These are phyloP conservation scores for Fraxinus quadrangulata DNA, from an alignment of 257 asterid genomes.

Conservation along the genomic window DNA sequence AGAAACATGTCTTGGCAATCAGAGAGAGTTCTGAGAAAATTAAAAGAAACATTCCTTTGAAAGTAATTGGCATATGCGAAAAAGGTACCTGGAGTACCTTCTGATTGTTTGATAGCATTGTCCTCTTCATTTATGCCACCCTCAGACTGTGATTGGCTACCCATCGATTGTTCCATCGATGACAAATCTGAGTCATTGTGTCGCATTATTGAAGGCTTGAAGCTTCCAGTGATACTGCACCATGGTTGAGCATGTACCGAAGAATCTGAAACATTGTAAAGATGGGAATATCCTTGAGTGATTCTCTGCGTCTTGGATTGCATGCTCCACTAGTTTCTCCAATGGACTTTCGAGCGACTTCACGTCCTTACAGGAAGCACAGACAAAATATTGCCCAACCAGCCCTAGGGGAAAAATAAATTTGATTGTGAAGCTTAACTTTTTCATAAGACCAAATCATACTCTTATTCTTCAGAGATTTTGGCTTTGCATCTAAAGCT, in stretches of 20 bases:
- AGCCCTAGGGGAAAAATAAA: constrained; percentile 5
- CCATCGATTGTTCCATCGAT: constrained; percentile 66
- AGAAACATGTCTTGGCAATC: not conserved
- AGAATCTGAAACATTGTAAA: constrained; percentile 37
- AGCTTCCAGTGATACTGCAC: constrained; percentile 51
- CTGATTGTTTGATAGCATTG: constrained; percentile 51
- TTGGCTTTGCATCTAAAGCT: not conserved
- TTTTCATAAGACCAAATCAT: not conserved
- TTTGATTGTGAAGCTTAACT: not conserved
- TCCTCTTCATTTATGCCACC: constrained; percentile 59
- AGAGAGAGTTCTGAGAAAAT: not conserved
- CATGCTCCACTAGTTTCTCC: constrained; percentile 47
- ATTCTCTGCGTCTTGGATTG: constrained; percentile 52
- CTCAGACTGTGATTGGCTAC: constrained; percentile 68
- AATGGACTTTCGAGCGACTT: constrained; percentile 4
- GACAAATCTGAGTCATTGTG: constrained; percentile 69
- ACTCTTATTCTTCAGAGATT: not conserved
- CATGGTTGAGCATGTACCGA: constrained; percentile 48
- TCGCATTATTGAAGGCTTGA: constrained; percentile 43
- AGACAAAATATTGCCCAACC: constrained; percentile 15
- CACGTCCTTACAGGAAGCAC: constrained; percentile 25
- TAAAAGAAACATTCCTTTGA: not conserved
- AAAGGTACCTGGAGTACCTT: constrained; percentile 47
- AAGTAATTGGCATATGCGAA: constrained; percentile 15
- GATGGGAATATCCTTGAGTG: constrained; percentile 43